Evolutionary conservation across 164 flowering plant genomes (phyloP).

Genomic region (Macadamia integrifolia): DNA sequence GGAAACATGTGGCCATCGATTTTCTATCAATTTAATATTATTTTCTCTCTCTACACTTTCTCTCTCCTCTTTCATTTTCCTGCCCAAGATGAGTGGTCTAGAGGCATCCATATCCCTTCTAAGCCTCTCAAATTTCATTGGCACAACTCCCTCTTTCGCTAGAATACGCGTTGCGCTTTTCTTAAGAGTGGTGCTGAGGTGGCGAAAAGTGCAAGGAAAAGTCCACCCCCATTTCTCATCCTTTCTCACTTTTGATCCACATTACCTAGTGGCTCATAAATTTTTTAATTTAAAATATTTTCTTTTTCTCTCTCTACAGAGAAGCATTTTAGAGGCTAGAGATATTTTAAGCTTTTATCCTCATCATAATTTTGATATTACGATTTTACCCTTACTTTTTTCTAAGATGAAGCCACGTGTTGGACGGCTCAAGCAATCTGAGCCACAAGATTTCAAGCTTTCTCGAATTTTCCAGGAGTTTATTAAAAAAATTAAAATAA

Average conservation of each 20-base stretch:
- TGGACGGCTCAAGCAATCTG: conserved; percentile 11
- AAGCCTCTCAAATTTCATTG: too few relatives aligned
- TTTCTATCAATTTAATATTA: not conserved
- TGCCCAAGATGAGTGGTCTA: conserved; percentile 2
- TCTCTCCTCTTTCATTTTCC: too few relatives aligned
- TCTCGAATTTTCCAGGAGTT: conserved; percentile 32
- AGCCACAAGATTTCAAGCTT: conserved; percentile 50
- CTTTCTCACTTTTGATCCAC: conserved; percentile 16
- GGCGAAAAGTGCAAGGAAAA: conserved; percentile 25
- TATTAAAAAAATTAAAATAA: too few relatives aligned
- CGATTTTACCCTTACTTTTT: too few relatives aligned
- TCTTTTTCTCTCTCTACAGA: too few relatives aligned
- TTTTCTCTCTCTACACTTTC: not conserved
- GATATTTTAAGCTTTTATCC: conserved; percentile 19
- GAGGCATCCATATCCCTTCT: conserved; percentile 9
- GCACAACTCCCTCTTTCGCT: not conserved
- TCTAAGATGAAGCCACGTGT: conserved; percentile 17
- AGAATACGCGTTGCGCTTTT: conserved; percentile 10
- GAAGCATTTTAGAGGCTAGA: conserved; percentile 7
- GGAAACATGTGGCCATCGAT: conserved; percentile 6
- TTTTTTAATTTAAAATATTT: not conserved
- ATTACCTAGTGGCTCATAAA: not conserved
- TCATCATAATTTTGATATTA: too few relatives aligned
- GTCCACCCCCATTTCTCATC: not conserved
- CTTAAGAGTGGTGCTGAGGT: conserved; percentile 19